Percentiles rank a stretch among this genome's conserved stretches.
phyloP scores from a whole-genome alignment of 1,139 yeast species.

The Waltiozyma solani region DNA sequence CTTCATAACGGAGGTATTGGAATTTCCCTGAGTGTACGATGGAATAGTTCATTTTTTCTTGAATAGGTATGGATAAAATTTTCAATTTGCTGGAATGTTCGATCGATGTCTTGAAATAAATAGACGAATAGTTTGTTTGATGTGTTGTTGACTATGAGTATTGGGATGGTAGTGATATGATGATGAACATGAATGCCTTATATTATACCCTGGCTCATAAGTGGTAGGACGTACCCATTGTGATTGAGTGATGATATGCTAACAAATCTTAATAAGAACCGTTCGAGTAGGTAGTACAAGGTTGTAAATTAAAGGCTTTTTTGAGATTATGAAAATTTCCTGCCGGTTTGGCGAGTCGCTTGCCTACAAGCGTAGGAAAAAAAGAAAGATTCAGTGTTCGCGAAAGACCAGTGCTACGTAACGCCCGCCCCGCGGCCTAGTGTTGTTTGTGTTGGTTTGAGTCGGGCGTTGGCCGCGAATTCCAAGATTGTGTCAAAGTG shows the following conservation, averaged over 20 bases:
- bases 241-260: conserved; percentile 11
- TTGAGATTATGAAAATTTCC: conserved; percentile 1
- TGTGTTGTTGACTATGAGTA: too few relatives aligned
- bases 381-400: neutral
- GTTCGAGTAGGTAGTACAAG: conserved; percentile 3
- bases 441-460: conserved; percentile 7
- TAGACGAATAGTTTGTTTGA: too few relatives aligned
- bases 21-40: too few relatives aligned
- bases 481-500: neutral
- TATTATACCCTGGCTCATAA: neutral
- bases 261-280: conserved; percentile 3
- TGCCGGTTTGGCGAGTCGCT: neutral
- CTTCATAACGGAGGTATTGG: too few relatives aligned
- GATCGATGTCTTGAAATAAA: neutral
- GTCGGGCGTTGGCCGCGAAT: conserved; percentile 4
- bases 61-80: too few relatives aligned
- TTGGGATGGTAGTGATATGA: neutral
- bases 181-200: neutral
- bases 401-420: neutral
- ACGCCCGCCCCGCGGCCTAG: neutral
- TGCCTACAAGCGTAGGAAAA: neutral
- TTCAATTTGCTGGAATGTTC: too few relatives aligned
- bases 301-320: neutral
- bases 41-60: too few relatives aligned
- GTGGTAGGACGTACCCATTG: conserved; percentile 21